These are phyloP conservation scores for Chaetomiaceae sp. DNA, from an alignment of 2,329 filamentous ascomycete genomes.

Conservation along the genomic window DNA sequence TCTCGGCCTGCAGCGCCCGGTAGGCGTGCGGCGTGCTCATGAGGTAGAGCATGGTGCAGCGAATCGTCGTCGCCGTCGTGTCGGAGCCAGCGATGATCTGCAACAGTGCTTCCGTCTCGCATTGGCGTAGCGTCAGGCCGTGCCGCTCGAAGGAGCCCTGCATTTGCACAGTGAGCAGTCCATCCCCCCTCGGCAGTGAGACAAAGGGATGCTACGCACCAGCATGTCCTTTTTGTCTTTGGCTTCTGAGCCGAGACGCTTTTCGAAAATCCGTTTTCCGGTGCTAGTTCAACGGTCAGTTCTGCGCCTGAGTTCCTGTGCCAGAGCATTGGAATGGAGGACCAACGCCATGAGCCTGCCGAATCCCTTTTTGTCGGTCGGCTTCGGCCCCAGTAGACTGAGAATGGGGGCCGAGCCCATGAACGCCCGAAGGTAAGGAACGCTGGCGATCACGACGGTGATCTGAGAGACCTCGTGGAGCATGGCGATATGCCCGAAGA, in stretches of 20 bases:
- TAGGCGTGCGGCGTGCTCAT: slow-evolving; percentile 24
- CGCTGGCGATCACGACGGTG: slow-evolving; percentile 23
- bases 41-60: slow-evolving; percentile 25
- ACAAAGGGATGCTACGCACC: slow-evolving; percentile 16
- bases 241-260: slow-evolving; percentile 37
- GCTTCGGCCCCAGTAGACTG: slow-evolving; percentile 32
- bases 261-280: slow-evolving; percentile 38
- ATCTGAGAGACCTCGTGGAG: slow-evolving; percentile 20
- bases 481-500: slow-evolving; percentile 37
- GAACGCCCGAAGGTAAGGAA: slow-evolving; percentile 37
- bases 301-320: neutral
- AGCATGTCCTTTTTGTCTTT: slow-evolving; percentile 46
- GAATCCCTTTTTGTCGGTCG: slow-evolving; percentile 27
- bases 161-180: neutral
- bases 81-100: slow-evolving; percentile 27
- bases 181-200: neutral
- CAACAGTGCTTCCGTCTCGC: slow-evolving; percentile 17
- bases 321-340: neutral
- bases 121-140: slow-evolving; percentile 15
- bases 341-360: slow-evolving; percentile 27
- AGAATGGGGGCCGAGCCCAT: slow-evolving; percentile 29
- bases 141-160: slow-evolving; percentile 20
- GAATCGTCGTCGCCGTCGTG: slow-evolving; percentile 27
- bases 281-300: slow-evolving; percentile 29
- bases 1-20: slow-evolving; percentile 18